These are phyloP conservation scores for Noccaea bulbosa DNA, from an alignment of 345 rosid genomes.

Conservation along the genomic window DNA sequence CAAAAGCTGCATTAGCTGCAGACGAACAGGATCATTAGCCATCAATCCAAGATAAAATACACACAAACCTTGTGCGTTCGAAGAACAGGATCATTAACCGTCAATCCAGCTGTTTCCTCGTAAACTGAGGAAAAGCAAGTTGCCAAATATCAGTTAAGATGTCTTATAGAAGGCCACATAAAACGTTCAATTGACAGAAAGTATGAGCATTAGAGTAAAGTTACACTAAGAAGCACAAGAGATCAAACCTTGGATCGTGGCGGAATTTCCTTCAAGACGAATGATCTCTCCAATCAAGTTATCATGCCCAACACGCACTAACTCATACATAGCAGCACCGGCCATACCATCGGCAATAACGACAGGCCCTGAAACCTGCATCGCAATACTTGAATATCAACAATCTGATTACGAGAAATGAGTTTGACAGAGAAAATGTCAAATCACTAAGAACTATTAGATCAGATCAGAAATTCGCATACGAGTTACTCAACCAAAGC, in stretches of 20 bases:
- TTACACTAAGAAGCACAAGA: conserved; percentile 15
- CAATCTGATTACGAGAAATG: conserved; percentile 18
- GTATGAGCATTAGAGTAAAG: neutral
- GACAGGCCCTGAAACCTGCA: conserved; percentile 98
- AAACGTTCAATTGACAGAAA: neutral
- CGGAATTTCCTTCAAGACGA: conserved; percentile 98
- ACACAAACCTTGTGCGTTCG: conserved; percentile 78
- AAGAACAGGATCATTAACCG: conserved; percentile 92
- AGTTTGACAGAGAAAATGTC: conserved; percentile 3
- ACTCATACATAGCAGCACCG: conserved; percentile 99
- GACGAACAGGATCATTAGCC: neutral
- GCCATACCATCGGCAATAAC: conserved; percentile 99
- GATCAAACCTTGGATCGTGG: conserved; percentile 89
- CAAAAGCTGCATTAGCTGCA: conserved; percentile 27
- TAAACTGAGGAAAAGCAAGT: conserved; percentile 58
- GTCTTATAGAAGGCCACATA: conserved; percentile 11
- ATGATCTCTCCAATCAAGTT: conserved; percentile 96
- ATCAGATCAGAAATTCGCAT: conserved; percentile 32
- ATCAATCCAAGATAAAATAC: neutral
- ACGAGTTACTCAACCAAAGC: neutral
- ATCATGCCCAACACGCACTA: conserved; percentile 99
- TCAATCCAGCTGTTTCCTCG: conserved; percentile 96
- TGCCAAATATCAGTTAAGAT: neutral
- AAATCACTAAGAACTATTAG: conserved; percentile 22
- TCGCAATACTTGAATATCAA: conserved; percentile 21